Evolutionary conservation across 345 rosid species (phyloP), one percentile per base, ranked within the genome.

Genomic region (Streptanthus diversifolius): DNA sequence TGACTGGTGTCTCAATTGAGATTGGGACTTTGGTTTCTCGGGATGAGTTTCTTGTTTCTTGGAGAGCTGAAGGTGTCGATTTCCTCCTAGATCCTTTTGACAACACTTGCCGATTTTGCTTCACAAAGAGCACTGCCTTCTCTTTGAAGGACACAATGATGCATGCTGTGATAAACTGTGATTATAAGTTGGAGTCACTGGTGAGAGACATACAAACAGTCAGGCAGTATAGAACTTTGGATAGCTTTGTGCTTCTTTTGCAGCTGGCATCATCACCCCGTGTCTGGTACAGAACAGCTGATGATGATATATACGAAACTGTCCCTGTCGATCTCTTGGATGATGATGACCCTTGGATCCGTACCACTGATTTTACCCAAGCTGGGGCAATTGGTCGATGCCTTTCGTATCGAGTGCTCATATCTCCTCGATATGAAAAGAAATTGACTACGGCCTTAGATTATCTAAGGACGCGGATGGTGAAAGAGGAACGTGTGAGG

Each of bases 281-380:
- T 55, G 77, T 89, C 24, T 93, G 86, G 85, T 93, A 90, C 63
- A 80, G 97, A 81, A 90, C 97, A 48, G 96, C 93, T 2, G 91
- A 89, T 72, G 97, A 93, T 70, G 90, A 90, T 40, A 76, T 87
- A 8, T 68, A 84, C 52, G 86, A 73, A 22, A 61, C 78, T 2
- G 85, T 81, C 43, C 83, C 93, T 14, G 80, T 67, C 49, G 93
- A 89, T 74, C 57, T 90, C 77, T 79, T 93, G 79, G 98, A 93
- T 76, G 97, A 93, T 74, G 98, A 93, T 74, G 98, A 93, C 72
- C 98, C 97, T 70, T 93, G 98, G 97, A 90, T 93, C 68, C 81
- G 89, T 55, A 90, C 97, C 36, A 89, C 96, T 24, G 97, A 90
- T 84, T 87, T 89, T 72, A 87, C 95, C 0, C 78, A 77, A 19